Evolutionary conservation across 176 grass and related monocot genomes (phyloP), one percentile per base, ranked within the genome.

Genomic region (Oryza officinalis): DNA sequence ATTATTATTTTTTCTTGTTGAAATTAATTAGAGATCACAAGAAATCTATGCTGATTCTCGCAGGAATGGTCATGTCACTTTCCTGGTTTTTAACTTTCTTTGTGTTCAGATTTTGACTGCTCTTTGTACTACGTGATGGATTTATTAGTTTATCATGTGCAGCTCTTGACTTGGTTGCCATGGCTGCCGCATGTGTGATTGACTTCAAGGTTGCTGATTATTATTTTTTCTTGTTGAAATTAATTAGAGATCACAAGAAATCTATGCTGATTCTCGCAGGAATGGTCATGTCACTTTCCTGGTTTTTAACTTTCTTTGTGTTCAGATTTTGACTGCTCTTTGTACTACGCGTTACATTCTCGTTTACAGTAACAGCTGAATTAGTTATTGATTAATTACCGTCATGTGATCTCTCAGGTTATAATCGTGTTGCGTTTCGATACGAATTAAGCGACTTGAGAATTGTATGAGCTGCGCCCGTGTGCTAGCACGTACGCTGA

Each of bases 101-200:
- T 13, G 11, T 32, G 74, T 22, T 54, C 25, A 78, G 13, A 12
- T 45, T 78, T 73, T 52, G 30, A 22, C 13, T 20, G 0, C 13
- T 22, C 64, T 60, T 60, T 18, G 63, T 27, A 10, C 49, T 8
- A 88, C 27, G 30, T 9, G 12, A 27, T 37, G 59, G 43, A 63
- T 71, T 15, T 12, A 65, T 59, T 25, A 46, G 49, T 76, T 35
- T 10, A n/a, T 60, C 2, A 60, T 7, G 1, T 23, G 25, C 47
- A 68, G 64, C 65, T 27, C 74, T 74, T 90, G 88, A 82, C 88
- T 72, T 72, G 72, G 57, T 14, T 57, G 83, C 72, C 60, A 77
- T 9, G 52, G 7, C 65, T 13, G 78, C 74, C 25, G 82, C 63
- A 75, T 40, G 81, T 81, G 66, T 37, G 20, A 2, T 78, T 82